These are phyloP conservation scores for Dimargaris cristalligena DNA, from an alignment of 192 early-diverging fungal genomes.

Conservation along the genomic window DNA sequence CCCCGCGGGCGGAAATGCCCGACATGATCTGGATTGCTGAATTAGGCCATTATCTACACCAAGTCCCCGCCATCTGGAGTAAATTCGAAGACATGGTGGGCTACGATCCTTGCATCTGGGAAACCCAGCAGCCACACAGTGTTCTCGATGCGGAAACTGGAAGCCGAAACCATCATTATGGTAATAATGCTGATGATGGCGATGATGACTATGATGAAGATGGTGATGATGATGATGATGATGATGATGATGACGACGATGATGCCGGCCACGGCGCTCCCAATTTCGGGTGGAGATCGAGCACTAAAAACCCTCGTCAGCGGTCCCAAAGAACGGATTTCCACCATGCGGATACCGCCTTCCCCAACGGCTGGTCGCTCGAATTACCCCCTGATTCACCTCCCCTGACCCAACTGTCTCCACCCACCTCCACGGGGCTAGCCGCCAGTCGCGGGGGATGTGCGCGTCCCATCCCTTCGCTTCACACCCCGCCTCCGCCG, in stretches of 20 bases:
- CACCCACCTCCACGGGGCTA: not conserved
- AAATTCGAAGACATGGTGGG: slow-evolving; percentile 8
- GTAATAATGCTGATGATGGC: not conserved
- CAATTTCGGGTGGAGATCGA: no score
- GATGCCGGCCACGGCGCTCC: not conserved
- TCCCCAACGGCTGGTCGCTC: not conserved
- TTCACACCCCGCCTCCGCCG: not conserved
- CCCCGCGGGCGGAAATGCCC: slow-evolving; percentile 1
- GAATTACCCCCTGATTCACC: not conserved
- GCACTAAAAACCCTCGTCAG: not conserved
- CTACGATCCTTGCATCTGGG: slow-evolving; percentile 8
- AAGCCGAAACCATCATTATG: not conserved
- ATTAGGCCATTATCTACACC: not conserved
- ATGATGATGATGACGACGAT: not conserved
- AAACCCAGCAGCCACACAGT: not conserved
- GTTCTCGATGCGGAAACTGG: not conserved
- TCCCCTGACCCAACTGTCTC: not conserved
- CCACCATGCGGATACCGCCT: not conserved
- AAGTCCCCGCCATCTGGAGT: not conserved
- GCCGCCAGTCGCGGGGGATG: not conserved
- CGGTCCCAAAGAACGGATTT: not conserved
- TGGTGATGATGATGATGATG: not conserved
- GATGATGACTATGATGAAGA: not conserved
- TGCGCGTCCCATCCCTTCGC: not conserved
- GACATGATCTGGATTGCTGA: slow-evolving; percentile 3